These are phyloP conservation scores for Porcisia deanei DNA, from an alignment of 208 protist species.

Conservation along the genomic window DNA sequence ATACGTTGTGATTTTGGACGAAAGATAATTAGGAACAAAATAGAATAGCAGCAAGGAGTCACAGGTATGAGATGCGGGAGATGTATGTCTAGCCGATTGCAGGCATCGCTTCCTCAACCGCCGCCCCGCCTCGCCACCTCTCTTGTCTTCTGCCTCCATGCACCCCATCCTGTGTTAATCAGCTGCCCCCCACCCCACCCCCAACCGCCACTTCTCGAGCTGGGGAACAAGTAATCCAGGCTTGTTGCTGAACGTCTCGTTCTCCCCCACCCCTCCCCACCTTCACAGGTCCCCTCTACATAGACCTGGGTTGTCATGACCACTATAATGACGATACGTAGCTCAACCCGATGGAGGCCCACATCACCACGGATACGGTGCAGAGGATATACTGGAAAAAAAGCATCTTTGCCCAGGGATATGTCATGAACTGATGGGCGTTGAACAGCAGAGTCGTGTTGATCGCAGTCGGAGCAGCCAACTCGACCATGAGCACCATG, in stretches of 20 bases:
- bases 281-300: neutral
- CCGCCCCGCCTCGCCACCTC: too few species aligned
- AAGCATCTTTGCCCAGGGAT: constrained; percentile 74
- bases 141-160: too few species aligned
- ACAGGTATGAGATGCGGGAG: too few species aligned
- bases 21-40: too few species aligned
- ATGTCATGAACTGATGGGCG: constrained; percentile 60
- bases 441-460: constrained; percentile 79
- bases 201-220: too few species aligned
- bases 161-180: too few species aligned
- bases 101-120: too few species aligned
- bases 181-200: too few species aligned
- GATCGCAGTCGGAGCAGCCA: constrained; percentile 74
- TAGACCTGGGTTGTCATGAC: neutral
- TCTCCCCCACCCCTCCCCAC: neutral
- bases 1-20: too few species aligned
- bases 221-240: too few species aligned
- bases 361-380: constrained; percentile 59
- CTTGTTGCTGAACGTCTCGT: neutral
- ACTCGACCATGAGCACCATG: constrained; percentile 69
- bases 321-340: constrained; percentile 32
- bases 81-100: too few species aligned
- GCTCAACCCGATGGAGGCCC: constrained; percentile 52
- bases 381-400: constrained; percentile 78
- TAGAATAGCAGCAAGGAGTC: too few species aligned